Base-by-base conservation (phyloP, 352 stramenopile species). In the Phytophthora melonis region DNA sequence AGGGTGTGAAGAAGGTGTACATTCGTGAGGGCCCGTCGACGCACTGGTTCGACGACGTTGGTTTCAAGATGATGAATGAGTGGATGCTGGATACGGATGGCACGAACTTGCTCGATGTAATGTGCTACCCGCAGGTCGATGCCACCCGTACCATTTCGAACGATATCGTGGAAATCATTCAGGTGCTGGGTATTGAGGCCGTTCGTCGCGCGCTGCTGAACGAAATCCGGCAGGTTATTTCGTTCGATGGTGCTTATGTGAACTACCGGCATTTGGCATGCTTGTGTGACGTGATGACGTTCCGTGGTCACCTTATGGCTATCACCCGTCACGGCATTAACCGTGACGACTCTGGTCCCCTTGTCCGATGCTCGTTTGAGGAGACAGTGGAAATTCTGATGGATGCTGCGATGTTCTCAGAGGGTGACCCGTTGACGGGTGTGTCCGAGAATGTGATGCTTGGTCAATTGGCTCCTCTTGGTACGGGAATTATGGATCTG, bases 361-460 rank as follows among this genome's bases (percentile, higher is more conserved):
- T 99, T 27, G 90, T 99, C 41, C 93, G 97, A 41, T 98, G 95
- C 74, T 99, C 97, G 39, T 99, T 99, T 76, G 98, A 99, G 86
- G 98, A 99, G 86, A 99, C 98, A 11, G 97, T 99, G 32, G 98
- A 99, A 76, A 99, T 99, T 86, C 86, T 99, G 23, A 99, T 99
- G 93, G 97, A 99, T 79, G 97, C 98, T 53, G 98, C 98, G 21
- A 93, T 98, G 68, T 99, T 99, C 80, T 96, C 96, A 9, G 97
- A 99, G 75, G 93, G 95, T 66, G 98, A 99, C 81, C 92, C 97
- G 47, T 78, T 99, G 36, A 97, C 97, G 50, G 98, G 98, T 72
- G 98, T 99, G 8, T 99, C 97, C 39, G 97, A 99, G 78, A 99
- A 99, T 72, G 97, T 99, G 61, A 99, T 99, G 97, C 92, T 99